Percentiles rank a stretch among this genome's conserved stretches.
phyloP scores from a whole-genome alignment of 768 basidiomycete genomes.

The Galerina marginata region DNA sequence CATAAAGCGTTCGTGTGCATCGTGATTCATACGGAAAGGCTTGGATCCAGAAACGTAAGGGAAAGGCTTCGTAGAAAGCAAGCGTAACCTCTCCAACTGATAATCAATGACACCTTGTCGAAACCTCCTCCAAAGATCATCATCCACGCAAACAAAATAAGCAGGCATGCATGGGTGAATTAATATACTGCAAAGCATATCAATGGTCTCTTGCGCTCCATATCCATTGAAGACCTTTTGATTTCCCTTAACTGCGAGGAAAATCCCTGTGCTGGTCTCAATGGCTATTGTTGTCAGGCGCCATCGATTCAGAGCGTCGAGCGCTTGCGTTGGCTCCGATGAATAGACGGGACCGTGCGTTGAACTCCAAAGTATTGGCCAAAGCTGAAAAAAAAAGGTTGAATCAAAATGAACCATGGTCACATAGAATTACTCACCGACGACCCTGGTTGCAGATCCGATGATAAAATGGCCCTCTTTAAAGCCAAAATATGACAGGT shows the following conservation, averaged over 20 bases:
- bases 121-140: background rate
- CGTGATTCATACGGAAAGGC: background rate
- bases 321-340: background rate
- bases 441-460: too few species aligned
- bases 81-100: background rate
- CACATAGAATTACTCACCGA: too few species aligned
- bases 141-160: background rate
- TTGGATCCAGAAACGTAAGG: background rate
- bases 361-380: background rate
- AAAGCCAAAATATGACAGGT: too few species aligned
- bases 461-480: too few species aligned
- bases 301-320: background rate
- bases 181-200: background rate
- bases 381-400: background rate
- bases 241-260: background rate
- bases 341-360: background rate
- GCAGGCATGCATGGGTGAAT: constrained; percentile 1
- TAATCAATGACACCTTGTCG: background rate
- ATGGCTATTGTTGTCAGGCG: background rate
- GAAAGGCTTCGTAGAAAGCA: background rate
- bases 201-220: background rate
- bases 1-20: background rate
- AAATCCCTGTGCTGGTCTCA: background rate
- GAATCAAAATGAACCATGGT: too few species aligned
- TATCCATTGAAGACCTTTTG: background rate